Evolutionary conservation across 129 eudicot species (phyloP), one percentile per base, ranked within the genome.

Genomic region (Deinandra increscens): DNA sequence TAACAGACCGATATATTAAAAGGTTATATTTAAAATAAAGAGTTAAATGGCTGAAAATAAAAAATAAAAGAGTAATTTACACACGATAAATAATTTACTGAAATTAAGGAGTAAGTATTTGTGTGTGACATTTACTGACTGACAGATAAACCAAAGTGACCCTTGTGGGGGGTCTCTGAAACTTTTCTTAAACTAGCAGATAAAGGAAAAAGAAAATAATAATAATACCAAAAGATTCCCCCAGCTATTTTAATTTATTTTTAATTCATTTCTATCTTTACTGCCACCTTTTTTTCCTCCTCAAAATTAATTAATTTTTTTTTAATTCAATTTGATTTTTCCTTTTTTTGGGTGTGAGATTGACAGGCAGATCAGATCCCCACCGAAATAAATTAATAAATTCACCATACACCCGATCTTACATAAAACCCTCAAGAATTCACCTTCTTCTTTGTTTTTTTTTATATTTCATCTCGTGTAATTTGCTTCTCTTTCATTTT

Each of bases 361-460:
- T 81, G 96, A 89, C 96, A 89, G 92, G 82, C 89, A 89, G 96
- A 89, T 89, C 96, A 76, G 81, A 89, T 89, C 96, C 87, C 92
- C 86, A 85, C 96, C 88, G 81, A 79, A 85, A 83, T 84, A 83
- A 86, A 86, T 84, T 80, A 86, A 81, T 76, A 83, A 88, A 78
- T 83, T 87, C 82, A 84, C 95, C 90, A 75, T 66, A 74, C 96
- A 70, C 79, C 74, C 90, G 72, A 78, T 78, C 84, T 84, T 77
- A 84, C 83, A 85, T 85, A 87, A 82, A 84, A 84, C 85, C 90
- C 90, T 68, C 75, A 74, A 73, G 84, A 86, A 73, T 87, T 84
- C 95, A 87, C 90, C 95, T 44, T 74, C 85, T 70, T 81, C 54
- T 73, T 70, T 56, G 22, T 54, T 67, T 55, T 43, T 63, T 74